Percentiles rank a stretch among this genome's conserved stretches.
Evolutionary conservation across 1,284 basidiomycete genomes (phyloP).

Genomic region (Ceratorhiza oryzae-sativae): DNA sequence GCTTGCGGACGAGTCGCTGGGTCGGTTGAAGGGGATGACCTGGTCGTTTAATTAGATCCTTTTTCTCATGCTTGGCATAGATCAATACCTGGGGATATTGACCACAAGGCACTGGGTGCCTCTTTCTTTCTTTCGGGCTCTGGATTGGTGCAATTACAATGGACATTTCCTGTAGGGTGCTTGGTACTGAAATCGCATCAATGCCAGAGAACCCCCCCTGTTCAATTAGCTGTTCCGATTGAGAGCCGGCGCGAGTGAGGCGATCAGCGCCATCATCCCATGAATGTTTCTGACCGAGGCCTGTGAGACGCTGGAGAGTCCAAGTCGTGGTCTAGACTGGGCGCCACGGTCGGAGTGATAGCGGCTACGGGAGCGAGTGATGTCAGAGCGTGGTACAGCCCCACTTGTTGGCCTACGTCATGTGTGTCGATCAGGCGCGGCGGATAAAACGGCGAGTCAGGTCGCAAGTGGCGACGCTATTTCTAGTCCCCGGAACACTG

Average conservation of each 20-base stretch:
- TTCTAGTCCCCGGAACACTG: not conserved
- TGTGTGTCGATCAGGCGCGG: not conserved
- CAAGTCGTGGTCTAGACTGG: not conserved
- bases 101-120: slow-evolving; percentile 12
- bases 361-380: slow-evolving; percentile 5
- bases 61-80: slow-evolving; percentile 10
- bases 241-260: not conserved
- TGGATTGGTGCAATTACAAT: slow-evolving; percentile 18
- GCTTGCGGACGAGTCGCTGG: slow-evolving; percentile 54
- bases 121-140: slow-evolving; percentile 7
- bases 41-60: slow-evolving; percentile 54
- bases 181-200: slow-evolving; percentile 1
- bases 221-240: not conserved
- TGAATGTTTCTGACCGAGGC: too few relatives aligned
- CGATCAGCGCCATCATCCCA: not conserved
- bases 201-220: not conserved
- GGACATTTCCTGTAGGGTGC: slow-evolving; percentile 34
- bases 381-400: not conserved
- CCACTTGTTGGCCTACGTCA: slow-evolving; percentile 7
- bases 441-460: not conserved
- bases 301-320: not conserved
- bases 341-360: too few relatives aligned
- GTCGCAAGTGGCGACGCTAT: not conserved
- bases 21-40: slow-evolving; percentile 59
- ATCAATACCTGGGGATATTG: slow-evolving; percentile 15